phyloP scores from a whole-genome alignment of 768 basidiomycete genomes.

The Suillus decipiens region DNA sequence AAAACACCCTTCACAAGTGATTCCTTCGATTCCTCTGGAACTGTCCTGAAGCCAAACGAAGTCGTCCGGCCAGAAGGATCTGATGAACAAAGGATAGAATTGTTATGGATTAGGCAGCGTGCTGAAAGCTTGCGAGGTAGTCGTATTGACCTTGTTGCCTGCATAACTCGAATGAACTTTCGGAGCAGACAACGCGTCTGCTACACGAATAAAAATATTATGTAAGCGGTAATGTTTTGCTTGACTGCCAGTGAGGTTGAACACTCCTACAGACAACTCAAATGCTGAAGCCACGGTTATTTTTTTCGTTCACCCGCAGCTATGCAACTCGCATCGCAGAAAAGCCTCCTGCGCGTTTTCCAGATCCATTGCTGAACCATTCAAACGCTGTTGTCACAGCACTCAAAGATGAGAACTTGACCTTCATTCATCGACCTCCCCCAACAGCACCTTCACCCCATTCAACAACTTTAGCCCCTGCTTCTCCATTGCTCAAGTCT shows the following conservation, averaged over 20 bases:
- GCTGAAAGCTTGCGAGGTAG: slow-evolving; percentile 1
- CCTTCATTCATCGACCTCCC: slow-evolving; percentile 86
- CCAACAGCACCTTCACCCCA: slow-evolving; percentile 73
- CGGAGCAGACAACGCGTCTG: not conserved
- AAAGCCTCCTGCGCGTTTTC: slow-evolving; percentile 52
- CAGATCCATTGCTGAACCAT: slow-evolving; percentile 58
- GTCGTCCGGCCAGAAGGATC: slow-evolving; percentile 48
- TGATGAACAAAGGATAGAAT: slow-evolving; percentile 13
- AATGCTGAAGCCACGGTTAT: slow-evolving; percentile 26
- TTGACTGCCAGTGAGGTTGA: not conserved
- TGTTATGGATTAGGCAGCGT: slow-evolving; percentile 21
- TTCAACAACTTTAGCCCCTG: slow-evolving; percentile 68
- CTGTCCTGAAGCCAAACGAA: slow-evolving; percentile 92
- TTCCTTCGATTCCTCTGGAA: slow-evolving; percentile 88
- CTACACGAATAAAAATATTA: not conserved
- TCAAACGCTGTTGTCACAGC: slow-evolving; percentile 52
- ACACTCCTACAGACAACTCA: not conserved
- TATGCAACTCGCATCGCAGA: slow-evolving; percentile 45
- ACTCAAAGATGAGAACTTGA: slow-evolving; percentile 56
- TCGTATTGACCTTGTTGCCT: slow-evolving; percentile 7
- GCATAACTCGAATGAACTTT: slow-evolving; percentile 1
- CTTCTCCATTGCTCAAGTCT: slow-evolving; percentile 67
- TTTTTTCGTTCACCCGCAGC: slow-evolving; percentile 26
- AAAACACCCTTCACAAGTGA: slow-evolving; percentile 90
- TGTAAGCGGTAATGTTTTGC: slow-evolving; percentile 2